phyloP scores from a whole-genome alignment of 768 basidiomycete species.

The Chiua virens region DNA sequence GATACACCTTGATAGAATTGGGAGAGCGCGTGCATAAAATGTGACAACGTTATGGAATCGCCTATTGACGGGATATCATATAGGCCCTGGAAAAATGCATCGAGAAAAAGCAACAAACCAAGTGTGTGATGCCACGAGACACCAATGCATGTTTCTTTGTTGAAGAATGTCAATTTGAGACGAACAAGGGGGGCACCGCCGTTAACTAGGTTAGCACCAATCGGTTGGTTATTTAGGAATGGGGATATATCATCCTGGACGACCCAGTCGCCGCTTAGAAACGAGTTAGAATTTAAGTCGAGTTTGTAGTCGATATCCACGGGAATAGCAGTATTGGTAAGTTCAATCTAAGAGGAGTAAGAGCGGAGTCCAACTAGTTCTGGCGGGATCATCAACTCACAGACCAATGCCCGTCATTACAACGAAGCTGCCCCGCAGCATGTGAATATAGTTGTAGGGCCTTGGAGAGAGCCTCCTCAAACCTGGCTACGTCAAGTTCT shows the following conservation, averaged over 20 bases:
- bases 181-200: constrained; percentile 21
- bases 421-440: constrained; percentile 22
- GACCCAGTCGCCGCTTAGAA: constrained; percentile 26
- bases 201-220: constrained; percentile 16
- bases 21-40: constrained; percentile 32
- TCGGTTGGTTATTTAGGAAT: constrained; percentile 16
- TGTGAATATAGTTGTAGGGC: constrained; percentile 26
- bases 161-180: constrained; percentile 28
- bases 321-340: constrained; percentile 18
- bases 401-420: constrained; percentile 13
- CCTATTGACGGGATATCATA: constrained; percentile 18
- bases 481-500: constrained; percentile 13
- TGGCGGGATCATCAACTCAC: constrained; percentile 13
- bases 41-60: constrained; percentile 27
- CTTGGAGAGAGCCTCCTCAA: constrained; percentile 24
- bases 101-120: constrained; percentile 16
- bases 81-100: background rate
- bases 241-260: constrained; percentile 23
- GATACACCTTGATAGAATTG: constrained; percentile 27
- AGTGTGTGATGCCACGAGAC: constrained; percentile 37
- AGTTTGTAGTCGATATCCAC: constrained; percentile 15
- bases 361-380: background rate
- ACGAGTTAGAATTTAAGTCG: constrained; percentile 2
- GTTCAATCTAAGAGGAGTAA: constrained; percentile 19
- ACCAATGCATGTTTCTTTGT: constrained; percentile 28